A percentile compares a stretch with the other conserved stretches of the same genome.
These are phyloP conservation scores for Hebeloma cylindrosporum DNA, from an alignment of 768 basidiomycete species.

Conservation along the genomic window DNA sequence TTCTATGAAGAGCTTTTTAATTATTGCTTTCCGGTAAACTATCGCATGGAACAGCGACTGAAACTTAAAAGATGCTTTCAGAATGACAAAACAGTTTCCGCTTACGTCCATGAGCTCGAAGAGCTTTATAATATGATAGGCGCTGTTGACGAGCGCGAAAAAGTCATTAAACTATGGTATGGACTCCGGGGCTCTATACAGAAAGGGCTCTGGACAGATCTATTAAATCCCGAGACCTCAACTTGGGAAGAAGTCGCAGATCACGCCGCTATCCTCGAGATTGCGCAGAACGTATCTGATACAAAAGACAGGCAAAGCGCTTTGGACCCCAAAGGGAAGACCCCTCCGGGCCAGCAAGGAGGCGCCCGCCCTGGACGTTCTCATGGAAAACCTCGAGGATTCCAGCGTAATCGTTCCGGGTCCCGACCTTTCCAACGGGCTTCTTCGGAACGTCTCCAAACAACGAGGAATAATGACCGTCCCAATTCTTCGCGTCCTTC, in stretches of 20 bases:
- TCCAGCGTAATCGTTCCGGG: too few species aligned
- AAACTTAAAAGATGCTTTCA: constrained; percentile 24
- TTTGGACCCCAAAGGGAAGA: too few species aligned
- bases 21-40: constrained; percentile 34
- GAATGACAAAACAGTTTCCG: constrained; percentile 21
- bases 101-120: constrained; percentile 31
- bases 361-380: too few species aligned
- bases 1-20: constrained; percentile 34
- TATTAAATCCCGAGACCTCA: constrained; percentile 26
- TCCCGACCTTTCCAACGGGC: too few species aligned
- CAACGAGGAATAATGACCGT: too few species aligned
- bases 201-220: constrained; percentile 25
- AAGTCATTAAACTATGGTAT: constrained; percentile 36
- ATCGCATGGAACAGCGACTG: constrained; percentile 23
- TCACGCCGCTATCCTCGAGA: too few species aligned
- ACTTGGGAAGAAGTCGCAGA: constrained; percentile 27
- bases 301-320: too few species aligned
- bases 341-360: too few species aligned
- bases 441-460: too few species aligned
- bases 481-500: too few species aligned
- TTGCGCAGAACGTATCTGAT: too few species aligned
- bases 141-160: constrained; percentile 20
- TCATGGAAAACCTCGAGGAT: too few species aligned
- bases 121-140: constrained; percentile 31
- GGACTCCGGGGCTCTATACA: constrained; percentile 29